phyloP scores from a whole-genome alignment of 495 filamentous ascomycete species.

The Articulospora tetracladia region DNA sequence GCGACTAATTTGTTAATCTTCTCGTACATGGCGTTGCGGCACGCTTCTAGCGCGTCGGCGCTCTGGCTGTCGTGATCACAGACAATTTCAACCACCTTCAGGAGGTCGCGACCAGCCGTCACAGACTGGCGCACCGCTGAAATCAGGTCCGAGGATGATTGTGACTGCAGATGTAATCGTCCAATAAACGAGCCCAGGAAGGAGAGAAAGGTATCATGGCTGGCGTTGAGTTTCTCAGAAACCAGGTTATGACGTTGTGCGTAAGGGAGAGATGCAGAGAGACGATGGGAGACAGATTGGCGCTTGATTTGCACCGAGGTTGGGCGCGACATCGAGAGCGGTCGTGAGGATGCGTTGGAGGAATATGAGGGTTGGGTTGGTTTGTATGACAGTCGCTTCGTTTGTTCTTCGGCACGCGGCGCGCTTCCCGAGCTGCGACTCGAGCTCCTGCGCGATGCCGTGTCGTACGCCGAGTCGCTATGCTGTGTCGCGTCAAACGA shows the following conservation, averaged over 20 bases:
- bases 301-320: constrained; percentile 29
- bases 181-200: constrained; percentile 90
- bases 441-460: constrained; percentile 25
- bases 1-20: constrained; percentile 74
- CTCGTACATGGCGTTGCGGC: constrained; percentile 75
- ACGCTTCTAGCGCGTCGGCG: constrained; percentile 58
- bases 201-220: constrained; percentile 84
- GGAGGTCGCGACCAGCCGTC: constrained; percentile 69
- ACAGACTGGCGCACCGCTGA: constrained; percentile 70
- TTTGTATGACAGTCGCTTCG: constrained; percentile 25
- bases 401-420: constrained; percentile 23
- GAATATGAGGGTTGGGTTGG: constrained; percentile 19
- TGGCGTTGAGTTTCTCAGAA: constrained; percentile 61
- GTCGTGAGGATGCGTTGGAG: constrained; percentile 17
- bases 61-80: constrained; percentile 70
- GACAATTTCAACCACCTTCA: constrained; percentile 79
- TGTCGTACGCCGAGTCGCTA: constrained; percentile 33
- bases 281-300: constrained; percentile 48
- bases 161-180: constrained; percentile 80
- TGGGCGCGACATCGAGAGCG: constrained; percentile 15
- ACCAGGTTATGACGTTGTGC: constrained; percentile 41
- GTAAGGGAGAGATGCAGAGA: constrained; percentile 39
- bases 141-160: constrained; percentile 79
- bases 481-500: constrained; percentile 32
- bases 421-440: constrained; percentile 22